Evolutionary conservation across 768 basidiomycete species (phyloP).

Genomic region (Cantharellus anzutake): DNA sequence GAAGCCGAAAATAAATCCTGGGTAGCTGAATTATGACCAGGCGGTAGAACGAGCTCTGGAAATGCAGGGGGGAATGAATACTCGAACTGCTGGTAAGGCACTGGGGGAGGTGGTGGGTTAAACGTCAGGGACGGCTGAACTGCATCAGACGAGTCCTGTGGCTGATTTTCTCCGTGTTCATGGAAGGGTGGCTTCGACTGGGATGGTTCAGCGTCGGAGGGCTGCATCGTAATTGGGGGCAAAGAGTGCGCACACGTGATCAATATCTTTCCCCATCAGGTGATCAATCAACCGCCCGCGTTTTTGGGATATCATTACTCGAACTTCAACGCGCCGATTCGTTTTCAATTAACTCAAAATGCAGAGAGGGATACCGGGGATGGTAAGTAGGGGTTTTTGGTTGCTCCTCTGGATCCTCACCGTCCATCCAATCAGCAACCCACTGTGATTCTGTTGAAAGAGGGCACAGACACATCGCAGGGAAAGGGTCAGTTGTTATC

Average conservation of each 20-base stretch:
- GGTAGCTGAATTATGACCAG: not conserved
- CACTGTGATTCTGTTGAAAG: constrained; percentile 86
- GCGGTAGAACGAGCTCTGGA: not conserved
- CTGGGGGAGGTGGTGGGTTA: not conserved
- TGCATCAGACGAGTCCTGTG: not conserved
- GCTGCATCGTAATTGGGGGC: no score
- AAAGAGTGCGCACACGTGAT: no score
- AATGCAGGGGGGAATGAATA: not conserved
- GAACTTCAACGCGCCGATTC: no score
- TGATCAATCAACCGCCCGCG: no score
- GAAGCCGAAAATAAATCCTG: constrained; percentile 48
- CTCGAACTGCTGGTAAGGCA: constrained; percentile 6
- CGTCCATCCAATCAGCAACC: constrained; percentile 52
- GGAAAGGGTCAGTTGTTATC: constrained; percentile 83
- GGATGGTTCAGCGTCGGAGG: no score
- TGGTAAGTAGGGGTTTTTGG: constrained; percentile 26
- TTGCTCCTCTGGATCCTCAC: not conserved
- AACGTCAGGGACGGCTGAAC: not conserved
- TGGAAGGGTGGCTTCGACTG: not conserved
- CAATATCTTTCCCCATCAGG: no score
- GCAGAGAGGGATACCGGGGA: constrained; percentile 58
- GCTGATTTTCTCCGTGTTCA: not conserved
- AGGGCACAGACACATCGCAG: constrained; percentile 93
- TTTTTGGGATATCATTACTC: no score
- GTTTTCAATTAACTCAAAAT: constrained; percentile 26